Conservation (phyloP, 164 flowering plant species). For the Hamamelis virginiana region DNA sequence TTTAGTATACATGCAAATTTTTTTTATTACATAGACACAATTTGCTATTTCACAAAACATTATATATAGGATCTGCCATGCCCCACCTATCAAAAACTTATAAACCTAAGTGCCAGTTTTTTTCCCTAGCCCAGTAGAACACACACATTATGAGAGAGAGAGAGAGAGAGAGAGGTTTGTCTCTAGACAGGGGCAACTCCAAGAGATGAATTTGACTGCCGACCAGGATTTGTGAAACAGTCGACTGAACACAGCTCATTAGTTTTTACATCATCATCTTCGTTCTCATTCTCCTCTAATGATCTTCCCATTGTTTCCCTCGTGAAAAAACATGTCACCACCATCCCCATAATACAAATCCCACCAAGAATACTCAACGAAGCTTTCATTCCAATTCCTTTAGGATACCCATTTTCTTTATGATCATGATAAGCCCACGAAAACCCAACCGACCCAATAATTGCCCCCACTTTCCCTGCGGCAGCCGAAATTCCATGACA, state of each 20-base stretch:
- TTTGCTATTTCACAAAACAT: no score
- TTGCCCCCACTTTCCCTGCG: constrained; percentile 62
- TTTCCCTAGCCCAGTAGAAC: no score
- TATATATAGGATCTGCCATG: no score
- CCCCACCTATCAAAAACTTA: no score
- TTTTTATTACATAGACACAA: no score
- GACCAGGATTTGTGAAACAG: not conserved
- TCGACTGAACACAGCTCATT: not conserved
- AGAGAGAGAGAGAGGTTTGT: no score
- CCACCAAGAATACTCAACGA: constrained; percentile 39
- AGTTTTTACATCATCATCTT: not conserved
- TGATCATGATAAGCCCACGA: constrained; percentile 42
- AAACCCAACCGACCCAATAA: constrained; percentile 55
- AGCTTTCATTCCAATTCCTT: constrained; percentile 30
- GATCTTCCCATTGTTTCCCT: constrained; percentile 60
- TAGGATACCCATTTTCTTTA: constrained; percentile 10
- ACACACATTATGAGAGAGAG: no score
- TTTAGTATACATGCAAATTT: no score
- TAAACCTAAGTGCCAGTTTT: no score
- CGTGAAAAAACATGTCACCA: constrained; percentile 43
- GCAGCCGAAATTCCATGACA: constrained; percentile 73
- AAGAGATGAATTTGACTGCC: not conserved
- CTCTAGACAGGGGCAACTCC: no score
- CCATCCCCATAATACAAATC: constrained; percentile 42
- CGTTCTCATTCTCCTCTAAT: constrained; percentile 64